phyloP scores from a whole-genome alignment of 1,284 basidiomycete species.

The Cryptococcus sp. region DNA sequence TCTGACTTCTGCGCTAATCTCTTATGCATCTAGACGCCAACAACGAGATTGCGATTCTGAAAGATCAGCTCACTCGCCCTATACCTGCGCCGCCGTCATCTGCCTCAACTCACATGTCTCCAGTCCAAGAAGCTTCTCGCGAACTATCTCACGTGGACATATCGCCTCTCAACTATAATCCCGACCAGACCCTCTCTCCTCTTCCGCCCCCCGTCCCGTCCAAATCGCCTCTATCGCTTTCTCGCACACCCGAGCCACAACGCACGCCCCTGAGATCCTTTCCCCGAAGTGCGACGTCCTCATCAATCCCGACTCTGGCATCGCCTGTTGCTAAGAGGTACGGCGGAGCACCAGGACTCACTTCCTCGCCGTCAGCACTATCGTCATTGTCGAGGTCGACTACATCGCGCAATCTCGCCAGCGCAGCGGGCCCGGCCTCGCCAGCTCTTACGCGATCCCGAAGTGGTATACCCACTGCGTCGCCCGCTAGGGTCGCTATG shows the following conservation, averaged over 20 bases:
- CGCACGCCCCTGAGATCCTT: constrained; percentile 15
- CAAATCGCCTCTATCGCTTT: not conserved
- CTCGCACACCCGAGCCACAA: not conserved
- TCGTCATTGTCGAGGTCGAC: constrained; percentile 41
- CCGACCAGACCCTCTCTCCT: constrained; percentile 8
- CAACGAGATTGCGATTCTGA: constrained; percentile 78
- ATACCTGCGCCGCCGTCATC: constrained; percentile 45
- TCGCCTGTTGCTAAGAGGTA: constrained; percentile 26
- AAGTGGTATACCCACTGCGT: constrained; percentile 10
- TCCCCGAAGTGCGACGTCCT: constrained; percentile 45
- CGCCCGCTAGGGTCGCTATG: constrained; percentile 19
- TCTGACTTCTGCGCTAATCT: not conserved
- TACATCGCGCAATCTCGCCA: constrained; percentile 40
- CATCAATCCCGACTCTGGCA: constrained; percentile 46
- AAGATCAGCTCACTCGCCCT: constrained; percentile 61
- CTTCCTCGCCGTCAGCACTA: constrained; percentile 35
- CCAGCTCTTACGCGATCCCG: constrained; percentile 13
- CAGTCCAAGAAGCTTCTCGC: constrained; percentile 28
- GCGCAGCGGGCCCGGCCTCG: constrained; percentile 17
- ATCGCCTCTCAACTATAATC: not conserved
- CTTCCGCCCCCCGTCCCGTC: constrained; percentile 14
- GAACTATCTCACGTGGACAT: constrained; percentile 5
- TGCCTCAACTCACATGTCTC: constrained; percentile 37
- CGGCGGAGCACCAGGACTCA: constrained; percentile 3
- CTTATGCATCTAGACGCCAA: constrained; percentile 58